Evolutionary conservation across 768 basidiomycete genomes (phyloP).

Genomic region (Lactifluus subvellereus): DNA sequence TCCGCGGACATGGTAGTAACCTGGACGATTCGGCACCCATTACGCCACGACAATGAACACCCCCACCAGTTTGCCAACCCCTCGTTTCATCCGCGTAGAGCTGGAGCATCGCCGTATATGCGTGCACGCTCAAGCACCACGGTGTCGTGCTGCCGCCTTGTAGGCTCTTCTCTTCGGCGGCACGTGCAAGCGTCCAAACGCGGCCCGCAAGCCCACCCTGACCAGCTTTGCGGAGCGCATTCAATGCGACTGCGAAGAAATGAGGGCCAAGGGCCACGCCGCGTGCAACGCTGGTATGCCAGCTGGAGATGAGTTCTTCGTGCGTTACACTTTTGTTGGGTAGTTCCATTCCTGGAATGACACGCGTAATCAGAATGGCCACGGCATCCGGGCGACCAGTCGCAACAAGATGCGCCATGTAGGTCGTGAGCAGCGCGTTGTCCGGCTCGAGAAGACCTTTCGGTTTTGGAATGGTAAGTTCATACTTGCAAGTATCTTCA

Average conservation of each 20-base stretch:
- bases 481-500: slow-evolving; percentile 7
- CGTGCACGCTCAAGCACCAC: slow-evolving; percentile 61
- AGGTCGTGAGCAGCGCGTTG: slow-evolving; percentile 44
- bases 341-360: slow-evolving; percentile 49
- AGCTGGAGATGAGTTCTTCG: neutral
- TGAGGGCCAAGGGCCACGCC: slow-evolving; percentile 45
- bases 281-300: neutral
- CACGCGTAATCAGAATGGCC: slow-evolving; percentile 41
- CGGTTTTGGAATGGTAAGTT: slow-evolving; percentile 20
- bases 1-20: neutral
- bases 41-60: slow-evolving; percentile 23
- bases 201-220: slow-evolving; percentile 51
- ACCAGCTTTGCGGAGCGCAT: slow-evolving; percentile 53
- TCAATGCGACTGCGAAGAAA: slow-evolving; percentile 53
- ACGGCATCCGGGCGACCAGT: slow-evolving; percentile 44
- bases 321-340: neutral
- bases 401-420: slow-evolving; percentile 47
- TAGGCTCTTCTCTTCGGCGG: slow-evolving; percentile 49
- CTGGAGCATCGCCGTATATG: slow-evolving; percentile 69
- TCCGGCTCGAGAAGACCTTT: slow-evolving; percentile 32
- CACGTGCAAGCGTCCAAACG: slow-evolving; percentile 56
- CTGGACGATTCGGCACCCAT: neutral
- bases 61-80: slow-evolving; percentile 20
- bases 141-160: slow-evolving; percentile 38
- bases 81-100: slow-evolving; percentile 47